Evolutionary conservation across 306 rosid genomes (phyloP), one percentile per base, ranked within the genome.

Genomic region (Ormosia semicastrata): DNA sequence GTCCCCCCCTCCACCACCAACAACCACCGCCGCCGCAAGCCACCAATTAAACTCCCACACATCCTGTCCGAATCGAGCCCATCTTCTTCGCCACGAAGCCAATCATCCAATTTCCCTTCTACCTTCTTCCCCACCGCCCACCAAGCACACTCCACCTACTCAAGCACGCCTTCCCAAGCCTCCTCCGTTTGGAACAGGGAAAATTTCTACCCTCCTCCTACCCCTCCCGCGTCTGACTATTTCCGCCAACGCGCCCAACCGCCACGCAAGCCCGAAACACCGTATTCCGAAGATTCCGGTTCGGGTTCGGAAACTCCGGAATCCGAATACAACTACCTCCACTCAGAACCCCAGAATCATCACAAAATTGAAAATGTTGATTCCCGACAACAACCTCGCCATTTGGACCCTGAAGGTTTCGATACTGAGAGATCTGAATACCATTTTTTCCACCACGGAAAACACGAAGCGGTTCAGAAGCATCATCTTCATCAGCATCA

Each of bases 141-240:
- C 33, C 95, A 84, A 80, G 86, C 87, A 3, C 80, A 82, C n/a
- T n/a, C n/a, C n/a, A n/a, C n/a, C n/a, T n/a, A 87, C 49, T 88
- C 92, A 10, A 77, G 86, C 39, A 90, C 95, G n/a, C 97, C 93
- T 43, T 95, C 99, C 0, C 97, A 93, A 85, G 76, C 96, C 1
- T 95, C 98, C 7, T 92, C 99, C 1, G 73, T 87, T 47, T 93
- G 99, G 98, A 91, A 95, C 78, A 93, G 99, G 99, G 99, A 95
- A 58, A 90, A 91, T 54, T 87, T 92, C 82, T 81, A 84, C 10
- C 99, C 99, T 74, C 98, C 99, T n/a, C 95, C 99, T 18, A 88
- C 98, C 34, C 95, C 99, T 1, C 99, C 98, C 10, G 85, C 68
- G 65, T 95, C 99, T 6, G 99, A 95, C 13, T 95, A 89, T 83